Base-by-base conservation (phyloP, 1,284 basidiomycete genomes). In the Fomitiporia mediterranea region DNA sequence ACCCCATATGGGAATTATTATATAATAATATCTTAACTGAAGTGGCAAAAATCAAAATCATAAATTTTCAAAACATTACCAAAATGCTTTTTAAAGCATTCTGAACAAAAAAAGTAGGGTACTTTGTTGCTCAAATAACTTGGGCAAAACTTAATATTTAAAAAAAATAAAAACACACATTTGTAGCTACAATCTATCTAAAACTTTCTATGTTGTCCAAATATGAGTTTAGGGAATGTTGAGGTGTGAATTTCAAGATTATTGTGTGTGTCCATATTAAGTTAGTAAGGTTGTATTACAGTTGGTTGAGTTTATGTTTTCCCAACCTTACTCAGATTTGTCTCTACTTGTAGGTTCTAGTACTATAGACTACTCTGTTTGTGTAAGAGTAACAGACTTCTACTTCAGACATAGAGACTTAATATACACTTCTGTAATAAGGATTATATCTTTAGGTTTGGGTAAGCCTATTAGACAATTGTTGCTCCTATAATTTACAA, bases 311-410 rank as follows among this genome's bases (percentile, higher is more conserved):
- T 37, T 37, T 37, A 37, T 37, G n/a, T n/a, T 37, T n/a, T 74
- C 62, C 57, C 30, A 58, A 2, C 58, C 56, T 2, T 56, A 64
- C n/a, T n/a, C n/a, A n/a, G n/a, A n/a, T n/a, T n/a, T n/a, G n/a
- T n/a, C n/a, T n/a, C n/a, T n/a, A n/a, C n/a, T n/a, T n/a, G n/a
- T n/a, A n/a, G n/a, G n/a, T n/a, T n/a, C n/a, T n/a, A n/a, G n/a
- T n/a, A n/a, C n/a, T n/a, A n/a, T n/a, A n/a, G n/a, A n/a, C n/a
- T n/a, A n/a, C n/a, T n/a, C n/a, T n/a, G n/a, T n/a, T n/a, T n/a
- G n/a, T n/a, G n/a, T n/a, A n/a, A n/a, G n/a, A n/a, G n/a, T n/a
- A n/a, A n/a, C n/a, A n/a, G n/a, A n/a, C n/a, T n/a, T n/a, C n/a
- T n/a, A n/a, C n/a, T n/a, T n/a, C n/a, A n/a, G n/a, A n/a, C n/a